Evolutionary conservation across 352 stramenopile genomes (phyloP), one percentile per base, ranked within the genome.

Genomic region (Aphanomyces astaci): DNA sequence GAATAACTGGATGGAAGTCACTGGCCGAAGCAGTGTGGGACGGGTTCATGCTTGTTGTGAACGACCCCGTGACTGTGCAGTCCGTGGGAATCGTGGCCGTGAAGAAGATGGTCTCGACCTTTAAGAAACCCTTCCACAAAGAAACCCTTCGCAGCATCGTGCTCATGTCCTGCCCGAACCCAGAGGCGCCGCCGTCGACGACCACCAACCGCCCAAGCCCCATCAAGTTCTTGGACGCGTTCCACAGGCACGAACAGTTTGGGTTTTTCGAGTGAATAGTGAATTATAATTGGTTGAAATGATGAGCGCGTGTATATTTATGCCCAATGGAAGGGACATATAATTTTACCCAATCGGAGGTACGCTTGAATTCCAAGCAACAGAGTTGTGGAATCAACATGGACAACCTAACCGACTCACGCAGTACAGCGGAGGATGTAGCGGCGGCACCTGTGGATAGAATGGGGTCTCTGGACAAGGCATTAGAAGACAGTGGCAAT

Each of bases 61-160:
- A 68, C 33, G 62, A 68, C 32, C 46, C 62, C 7, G n/a, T 28
- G 1, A 68, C 62, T 9, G 24, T 59, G 25, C 51, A 59, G 30
- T 33, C 51, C 15, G 13, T 59, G 25, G 51, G 51, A n/a, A n/a
- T 59, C 13, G 19, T 25, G 7, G 51, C 51, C 13, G 30, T 59
- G 22, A 59, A 59, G 62, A 68, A 59, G 48, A 68, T 62, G 27
- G 62, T 68, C 13, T 32, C 62, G 13, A 68, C 49, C 17, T 68
- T 68, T 27, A 68, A 59, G 32, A 51, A 68, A 24, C 39, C 32
- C n/a, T 22, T 39, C 3, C 46, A 68, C 51, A 51, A 52, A 19
- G 62, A 68, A 11, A 59, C 62, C 10, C 32, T 68, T 7, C 62
- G 62, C 4, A 45, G 39, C 28, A 40, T 68, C 19, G n/a, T 68